Percentiles rank a stretch among this genome's conserved stretches.
These are phyloP conservation scores for Podila verticillata DNA, from an alignment of 192 early-diverging fungal genomes.

Conservation along the genomic window DNA sequence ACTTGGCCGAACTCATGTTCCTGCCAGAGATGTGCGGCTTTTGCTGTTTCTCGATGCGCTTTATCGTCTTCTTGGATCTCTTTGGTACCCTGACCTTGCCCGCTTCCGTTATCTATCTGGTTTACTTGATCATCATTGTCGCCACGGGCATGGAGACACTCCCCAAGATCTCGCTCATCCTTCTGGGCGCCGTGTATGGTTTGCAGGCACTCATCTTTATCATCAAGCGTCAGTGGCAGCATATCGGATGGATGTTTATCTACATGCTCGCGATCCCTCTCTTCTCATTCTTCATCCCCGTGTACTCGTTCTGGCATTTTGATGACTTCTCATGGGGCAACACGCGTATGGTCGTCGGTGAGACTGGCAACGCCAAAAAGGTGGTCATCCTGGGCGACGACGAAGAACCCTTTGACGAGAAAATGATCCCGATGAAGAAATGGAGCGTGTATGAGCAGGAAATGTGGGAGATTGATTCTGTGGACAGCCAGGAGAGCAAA, in stretches of 20 bases:
- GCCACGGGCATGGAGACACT: conserved; percentile 70
- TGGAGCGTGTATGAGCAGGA: conserved; percentile 91
- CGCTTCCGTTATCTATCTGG: conserved; percentile 83
- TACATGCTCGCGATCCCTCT: conserved; percentile 92
- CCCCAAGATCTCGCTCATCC: conserved; percentile 81
- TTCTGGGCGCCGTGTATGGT: conserved; percentile 88
- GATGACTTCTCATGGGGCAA: conserved; percentile 99
- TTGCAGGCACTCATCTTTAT: conserved; percentile 81
- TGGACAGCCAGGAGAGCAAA: conserved; percentile 60
- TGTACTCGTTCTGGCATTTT: conserved; percentile 99
- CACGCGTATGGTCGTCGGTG: conserved; percentile 85
- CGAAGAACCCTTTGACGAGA: conserved; percentile 88
- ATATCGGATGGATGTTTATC: conserved; percentile 86
- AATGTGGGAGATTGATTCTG: conserved; percentile 71
- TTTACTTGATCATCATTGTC: conserved; percentile 80
- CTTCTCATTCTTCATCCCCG: conserved; percentile 91
- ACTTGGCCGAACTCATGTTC: conserved; percentile 88
- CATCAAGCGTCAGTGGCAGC: conserved; percentile 73
- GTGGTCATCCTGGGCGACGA: conserved; percentile 71
- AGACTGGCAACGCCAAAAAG: conserved; percentile 69
- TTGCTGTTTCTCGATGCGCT: conserved; percentile 98
- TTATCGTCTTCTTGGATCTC: conserved; percentile 94
- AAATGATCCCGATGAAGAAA: conserved; percentile 83
- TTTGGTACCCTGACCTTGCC: conserved; percentile 82
- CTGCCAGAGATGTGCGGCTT: conserved; percentile 92